Evolutionary conservation across 2,329 filamentous ascomycete genomes (phyloP), one percentile per base, ranked within the genome.

Genomic region (Sporothrix globosa): DNA sequence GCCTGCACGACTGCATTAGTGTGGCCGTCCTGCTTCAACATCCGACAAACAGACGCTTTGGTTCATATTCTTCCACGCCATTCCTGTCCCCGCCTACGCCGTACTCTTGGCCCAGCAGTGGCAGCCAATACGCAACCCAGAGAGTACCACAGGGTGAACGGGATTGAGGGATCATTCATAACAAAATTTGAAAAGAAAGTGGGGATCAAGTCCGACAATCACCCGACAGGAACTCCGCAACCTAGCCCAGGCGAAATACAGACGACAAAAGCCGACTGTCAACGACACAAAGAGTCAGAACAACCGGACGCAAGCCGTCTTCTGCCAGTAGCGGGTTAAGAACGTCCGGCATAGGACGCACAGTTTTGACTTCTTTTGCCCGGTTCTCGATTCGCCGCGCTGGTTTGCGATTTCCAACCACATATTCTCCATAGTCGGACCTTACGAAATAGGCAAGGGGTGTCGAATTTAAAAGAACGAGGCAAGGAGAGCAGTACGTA

Each of bases 1-100:
- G 63, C 56, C 60, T 66, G 61, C 61, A 52, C 27, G 46, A 13
- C 24, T 54, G 65, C 65, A 54, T 54, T 67, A 52, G 63, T 66
- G 63, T 48, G 27, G 46, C 46, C 21, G 48, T 48, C 17, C 27
- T 66, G 44, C n/a, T 53, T 19, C 63, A 41, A 27, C 30, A 67
- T 39, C 48, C 46, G 46, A 39, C 27, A 50, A 21, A 30, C 61
- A 65, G 61, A 14, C 19, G 24, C 30, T 63, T 63, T 30, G 27
- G 27, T 2, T 50, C 44, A 30, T 65, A 34, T 30, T 34, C 61
- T 5, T 14, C 14, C 41, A 21, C 41, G 13, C 60, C 30, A 46
- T 63, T 63, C 14, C 27, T 48, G 41, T 63, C 14, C n/a, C 41
- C n/a, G 39, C 39, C 58, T 14, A 41, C 39, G 58, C n/a, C 61